Evolutionary conservation across 2,329 filamentous ascomycete genomes (phyloP).

Genomic region (Colletotrichum limetticola): DNA sequence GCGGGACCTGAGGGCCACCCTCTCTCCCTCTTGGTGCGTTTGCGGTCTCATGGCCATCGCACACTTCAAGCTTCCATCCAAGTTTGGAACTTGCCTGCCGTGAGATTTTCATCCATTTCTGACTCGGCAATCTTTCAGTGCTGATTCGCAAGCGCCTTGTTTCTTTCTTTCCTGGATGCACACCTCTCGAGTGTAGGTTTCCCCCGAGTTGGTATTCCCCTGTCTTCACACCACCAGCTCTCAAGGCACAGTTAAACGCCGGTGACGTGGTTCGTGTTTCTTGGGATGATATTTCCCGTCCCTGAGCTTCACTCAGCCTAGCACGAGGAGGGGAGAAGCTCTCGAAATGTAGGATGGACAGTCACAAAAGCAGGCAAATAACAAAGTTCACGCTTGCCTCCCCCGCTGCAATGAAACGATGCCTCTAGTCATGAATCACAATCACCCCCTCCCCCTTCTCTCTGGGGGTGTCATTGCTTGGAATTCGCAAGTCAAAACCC

Average conservation of each 20-base stretch:
- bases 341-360: neutral
- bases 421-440: slow-evolving; percentile 21
- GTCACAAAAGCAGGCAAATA: slow-evolving; percentile 4
- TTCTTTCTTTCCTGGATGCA: neutral
- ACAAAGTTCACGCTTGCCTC: slow-evolving; percentile 23
- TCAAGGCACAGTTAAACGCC: neutral
- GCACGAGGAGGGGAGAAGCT: neutral
- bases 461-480: neutral
- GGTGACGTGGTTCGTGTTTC: slow-evolving; percentile 26
- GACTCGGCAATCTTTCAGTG: neutral
- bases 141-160: neutral
- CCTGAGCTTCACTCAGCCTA: neutral
- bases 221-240: neutral
- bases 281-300: slow-evolving; percentile 17
- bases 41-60: slow-evolving; percentile 4
- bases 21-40: neutral
- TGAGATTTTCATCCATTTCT: neutral
- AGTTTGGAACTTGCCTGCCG: neutral
- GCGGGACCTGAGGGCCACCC: neutral
- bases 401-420: slow-evolving; percentile 25
- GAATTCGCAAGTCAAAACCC: neutral
- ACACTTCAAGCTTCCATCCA: neutral
- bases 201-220: neutral
- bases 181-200: neutral
- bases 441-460: neutral